Conservation (phyloP, 345 rosid species). For the Moricandia moricandioides region DNA sequence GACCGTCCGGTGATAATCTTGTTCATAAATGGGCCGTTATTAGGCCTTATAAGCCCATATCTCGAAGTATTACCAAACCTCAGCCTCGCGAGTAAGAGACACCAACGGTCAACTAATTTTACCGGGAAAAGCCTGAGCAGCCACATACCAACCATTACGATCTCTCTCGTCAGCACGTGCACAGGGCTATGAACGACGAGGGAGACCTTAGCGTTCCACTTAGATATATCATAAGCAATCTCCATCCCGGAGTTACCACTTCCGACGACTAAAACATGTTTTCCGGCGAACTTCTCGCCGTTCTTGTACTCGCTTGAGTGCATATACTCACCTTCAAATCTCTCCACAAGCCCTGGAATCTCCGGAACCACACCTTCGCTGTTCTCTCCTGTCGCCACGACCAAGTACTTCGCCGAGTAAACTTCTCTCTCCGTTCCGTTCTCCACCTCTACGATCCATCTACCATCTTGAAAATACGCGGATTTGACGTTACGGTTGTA, state of each 20-base stretch:
- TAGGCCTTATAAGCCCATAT: conserved; percentile 49
- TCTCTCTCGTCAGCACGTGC: conserved; percentile 40
- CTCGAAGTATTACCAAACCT: conserved; percentile 26
- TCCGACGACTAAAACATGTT: conserved; percentile 58
- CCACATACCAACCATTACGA: conserved; percentile 37
- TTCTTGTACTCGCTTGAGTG: conserved; percentile 49
- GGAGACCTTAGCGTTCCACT: conserved; percentile 40
- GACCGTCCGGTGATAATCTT: conserved; percentile 43
- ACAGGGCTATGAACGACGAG: conserved; percentile 42
- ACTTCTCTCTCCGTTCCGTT: conserved; percentile 18
- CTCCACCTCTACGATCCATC: conserved; percentile 43
- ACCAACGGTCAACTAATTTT: conserved; percentile 35
- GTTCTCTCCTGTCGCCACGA: conserved; percentile 55
- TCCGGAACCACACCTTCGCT: conserved; percentile 40
- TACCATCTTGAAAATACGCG: conserved; percentile 14
- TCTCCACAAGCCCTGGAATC: conserved; percentile 36
- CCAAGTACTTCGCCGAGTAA: conserved; percentile 43
- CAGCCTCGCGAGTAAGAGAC: conserved; percentile 17
- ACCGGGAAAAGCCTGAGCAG: conserved; percentile 25
- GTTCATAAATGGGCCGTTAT: conserved; percentile 41
- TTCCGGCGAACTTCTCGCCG: conserved; percentile 28
- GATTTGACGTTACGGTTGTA: conserved; percentile 36
- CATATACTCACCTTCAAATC: conserved; percentile 41
- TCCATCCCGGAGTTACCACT: conserved; percentile 71
- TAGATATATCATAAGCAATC: conserved; percentile 51